Conservation (phyloP, 2,329 filamentous ascomycete species). For the Fusarium nygamai region DNA sequence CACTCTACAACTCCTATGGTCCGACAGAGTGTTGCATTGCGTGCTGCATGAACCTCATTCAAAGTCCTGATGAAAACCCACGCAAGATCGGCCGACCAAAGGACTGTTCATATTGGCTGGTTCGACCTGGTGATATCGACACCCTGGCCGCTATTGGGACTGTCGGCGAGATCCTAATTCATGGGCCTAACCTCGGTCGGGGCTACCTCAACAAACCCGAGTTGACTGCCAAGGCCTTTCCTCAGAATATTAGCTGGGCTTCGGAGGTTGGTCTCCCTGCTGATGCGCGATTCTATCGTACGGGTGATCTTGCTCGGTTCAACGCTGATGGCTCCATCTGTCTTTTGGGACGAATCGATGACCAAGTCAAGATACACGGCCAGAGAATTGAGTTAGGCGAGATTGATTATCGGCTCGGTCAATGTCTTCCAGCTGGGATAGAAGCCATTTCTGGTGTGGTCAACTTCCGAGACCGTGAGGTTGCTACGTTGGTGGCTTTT, state of each 20-base stretch:
- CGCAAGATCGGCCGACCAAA: neutral
- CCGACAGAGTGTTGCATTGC: neutral
- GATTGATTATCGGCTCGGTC: neutral
- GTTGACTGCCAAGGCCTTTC: neutral
- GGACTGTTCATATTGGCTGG: neutral
- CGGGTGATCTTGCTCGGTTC: neutral
- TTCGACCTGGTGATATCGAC: neutral
- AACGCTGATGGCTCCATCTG: neutral
- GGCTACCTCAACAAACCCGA: neutral
- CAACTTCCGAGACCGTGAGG: neutral
- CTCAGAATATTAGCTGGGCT: neutral
- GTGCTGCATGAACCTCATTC: neutral
- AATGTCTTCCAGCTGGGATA: neutral
- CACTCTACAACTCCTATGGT: neutral
- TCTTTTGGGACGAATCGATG: neutral
- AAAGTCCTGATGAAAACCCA: neutral
- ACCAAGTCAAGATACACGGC: slow-evolving; percentile 5
- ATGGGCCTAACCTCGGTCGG: neutral
- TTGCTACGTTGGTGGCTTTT: neutral
- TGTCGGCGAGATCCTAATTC: neutral
- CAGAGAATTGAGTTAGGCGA: neutral
- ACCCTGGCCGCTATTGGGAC: neutral
- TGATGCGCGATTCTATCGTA: neutral
- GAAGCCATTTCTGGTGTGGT: neutral
- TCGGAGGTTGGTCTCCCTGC: neutral